phyloP scores from a whole-genome alignment of 768 basidiomycete genomes.

The Grammothele lineata region DNA sequence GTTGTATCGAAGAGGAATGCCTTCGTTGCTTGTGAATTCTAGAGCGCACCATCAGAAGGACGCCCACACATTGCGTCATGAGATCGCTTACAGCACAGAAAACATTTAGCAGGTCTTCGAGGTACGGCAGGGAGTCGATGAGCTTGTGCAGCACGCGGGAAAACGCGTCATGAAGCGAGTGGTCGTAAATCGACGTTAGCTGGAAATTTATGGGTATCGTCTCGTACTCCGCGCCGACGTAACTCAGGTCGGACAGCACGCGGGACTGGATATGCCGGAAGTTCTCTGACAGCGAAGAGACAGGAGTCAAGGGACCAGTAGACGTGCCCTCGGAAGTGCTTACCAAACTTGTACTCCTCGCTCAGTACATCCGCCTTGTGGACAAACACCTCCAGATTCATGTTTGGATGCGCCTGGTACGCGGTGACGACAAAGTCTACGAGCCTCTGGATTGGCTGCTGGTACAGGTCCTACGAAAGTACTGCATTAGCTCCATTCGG shows the following conservation, averaged over 20 bases:
- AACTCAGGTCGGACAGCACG: constrained; percentile 75
- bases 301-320: too few species aligned
- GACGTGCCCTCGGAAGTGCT: too few species aligned
- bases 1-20: constrained; percentile 88
- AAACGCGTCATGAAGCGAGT: constrained; percentile 88
- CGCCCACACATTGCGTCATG: neutral
- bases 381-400: constrained; percentile 87
- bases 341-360: constrained; percentile 89
- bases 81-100: constrained; percentile 62
- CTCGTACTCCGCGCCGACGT: constrained; percentile 72
- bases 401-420: constrained; percentile 66
- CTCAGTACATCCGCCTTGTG: constrained; percentile 92
- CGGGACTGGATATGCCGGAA: constrained; percentile 89
- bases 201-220: constrained; percentile 81
- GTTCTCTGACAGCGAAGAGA: constrained; percentile 52
- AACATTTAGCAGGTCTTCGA: constrained; percentile 85
- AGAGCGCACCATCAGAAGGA: neutral
- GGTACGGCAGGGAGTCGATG: constrained; percentile 76
- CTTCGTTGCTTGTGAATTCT: constrained; percentile 93
- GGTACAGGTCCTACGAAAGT: constrained; percentile 89
- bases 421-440: constrained; percentile 79
- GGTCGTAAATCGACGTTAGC: constrained; percentile 91
- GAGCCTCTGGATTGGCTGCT: constrained; percentile 77
- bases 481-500: neutral
- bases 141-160: constrained; percentile 86